Evolutionary conservation across 2,329 filamentous ascomycete species (phyloP).

Genomic region (Epichloe brachyelytri): DNA sequence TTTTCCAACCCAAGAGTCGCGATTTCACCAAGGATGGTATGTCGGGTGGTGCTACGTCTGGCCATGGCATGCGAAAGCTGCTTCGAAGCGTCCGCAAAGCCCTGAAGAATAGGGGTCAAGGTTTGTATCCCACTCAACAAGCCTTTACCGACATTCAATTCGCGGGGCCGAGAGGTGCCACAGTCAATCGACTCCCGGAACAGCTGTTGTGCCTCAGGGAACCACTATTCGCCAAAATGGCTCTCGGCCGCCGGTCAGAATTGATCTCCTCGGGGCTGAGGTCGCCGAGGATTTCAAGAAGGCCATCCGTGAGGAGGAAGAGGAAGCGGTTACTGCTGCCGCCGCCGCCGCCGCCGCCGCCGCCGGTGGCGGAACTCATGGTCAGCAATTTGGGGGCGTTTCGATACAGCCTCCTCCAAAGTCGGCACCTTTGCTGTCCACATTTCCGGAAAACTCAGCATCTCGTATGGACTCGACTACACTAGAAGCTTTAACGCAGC

Average conservation of each 20-base stretch:
- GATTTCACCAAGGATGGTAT: constrained; percentile 32
- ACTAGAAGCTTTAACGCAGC: constrained; percentile 21
- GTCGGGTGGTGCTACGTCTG: constrained; percentile 47
- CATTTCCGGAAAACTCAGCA: constrained; percentile 28
- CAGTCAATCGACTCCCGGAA: constrained; percentile 45
- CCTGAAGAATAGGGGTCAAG: constrained; percentile 48
- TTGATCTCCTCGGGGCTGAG: constrained; percentile 72
- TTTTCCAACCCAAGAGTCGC: constrained; percentile 29
- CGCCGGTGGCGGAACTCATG: constrained; percentile 7
- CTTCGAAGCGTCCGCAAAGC: constrained; percentile 77
- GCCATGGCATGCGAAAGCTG: constrained; percentile 71
- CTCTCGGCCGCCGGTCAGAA: constrained; percentile 44
- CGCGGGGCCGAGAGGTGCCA: constrained; percentile 37
- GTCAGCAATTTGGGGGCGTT: constrained; percentile 13
- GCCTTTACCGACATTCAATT: constrained; percentile 35
- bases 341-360: constrained; percentile 18
- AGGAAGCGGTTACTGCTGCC: neutral
- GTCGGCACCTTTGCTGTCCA: constrained; percentile 15
- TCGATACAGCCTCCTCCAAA: constrained; percentile 11
- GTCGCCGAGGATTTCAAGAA: constrained; percentile 68
- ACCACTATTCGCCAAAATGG: constrained; percentile 30
- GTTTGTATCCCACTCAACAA: constrained; percentile 29
- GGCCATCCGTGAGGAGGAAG: constrained; percentile 57
- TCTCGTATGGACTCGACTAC: constrained; percentile 28
- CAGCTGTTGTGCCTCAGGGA: constrained; percentile 46